phyloP scores from a whole-genome alignment of 2,329 filamentous ascomycete species.

The Fusarium poae region DNA sequence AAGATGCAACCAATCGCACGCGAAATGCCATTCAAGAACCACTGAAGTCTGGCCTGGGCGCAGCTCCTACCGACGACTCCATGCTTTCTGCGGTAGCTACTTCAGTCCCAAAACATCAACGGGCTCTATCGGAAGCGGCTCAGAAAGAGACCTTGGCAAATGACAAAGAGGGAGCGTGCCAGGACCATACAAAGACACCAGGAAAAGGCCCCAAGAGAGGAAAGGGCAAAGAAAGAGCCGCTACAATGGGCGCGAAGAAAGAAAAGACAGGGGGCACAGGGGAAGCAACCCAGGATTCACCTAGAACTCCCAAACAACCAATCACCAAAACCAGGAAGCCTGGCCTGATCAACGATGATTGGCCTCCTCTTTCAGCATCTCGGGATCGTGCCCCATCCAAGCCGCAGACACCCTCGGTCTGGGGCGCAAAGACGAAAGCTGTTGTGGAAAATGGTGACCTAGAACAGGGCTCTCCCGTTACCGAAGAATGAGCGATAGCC shows the following conservation, averaged over 20 bases:
- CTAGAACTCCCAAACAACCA: constrained; percentile 29
- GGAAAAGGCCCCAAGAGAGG: constrained; percentile 30
- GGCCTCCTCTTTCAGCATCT: constrained; percentile 46
- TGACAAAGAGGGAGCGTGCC: constrained; percentile 3
- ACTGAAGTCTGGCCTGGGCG: neutral
- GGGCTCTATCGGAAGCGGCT: constrained; percentile 9
- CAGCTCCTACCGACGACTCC: neutral
- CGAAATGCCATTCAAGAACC: neutral
- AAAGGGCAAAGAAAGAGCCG: constrained; percentile 35
- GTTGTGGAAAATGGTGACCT: constrained; percentile 5
- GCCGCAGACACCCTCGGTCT: constrained; percentile 39
- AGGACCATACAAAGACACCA: constrained; percentile 22
- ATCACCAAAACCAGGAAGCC: constrained; percentile 26
- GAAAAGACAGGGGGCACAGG: constrained; percentile 19
- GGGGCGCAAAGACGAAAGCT: constrained; percentile 39
- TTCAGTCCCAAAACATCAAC: constrained; percentile 3
- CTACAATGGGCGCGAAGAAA: constrained; percentile 7
- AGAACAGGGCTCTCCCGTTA: constrained; percentile 24
- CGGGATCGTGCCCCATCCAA: constrained; percentile 46
- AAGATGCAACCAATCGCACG: neutral
- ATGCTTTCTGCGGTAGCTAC: neutral
- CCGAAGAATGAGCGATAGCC: constrained; percentile 12
- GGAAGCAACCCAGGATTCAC: constrained; percentile 15
- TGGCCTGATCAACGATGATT: constrained; percentile 44
- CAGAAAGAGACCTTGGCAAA: constrained; percentile 3